phyloP scores from a whole-genome alignment of 805 yeast species.

The Saturnispora diversa region DNA sequence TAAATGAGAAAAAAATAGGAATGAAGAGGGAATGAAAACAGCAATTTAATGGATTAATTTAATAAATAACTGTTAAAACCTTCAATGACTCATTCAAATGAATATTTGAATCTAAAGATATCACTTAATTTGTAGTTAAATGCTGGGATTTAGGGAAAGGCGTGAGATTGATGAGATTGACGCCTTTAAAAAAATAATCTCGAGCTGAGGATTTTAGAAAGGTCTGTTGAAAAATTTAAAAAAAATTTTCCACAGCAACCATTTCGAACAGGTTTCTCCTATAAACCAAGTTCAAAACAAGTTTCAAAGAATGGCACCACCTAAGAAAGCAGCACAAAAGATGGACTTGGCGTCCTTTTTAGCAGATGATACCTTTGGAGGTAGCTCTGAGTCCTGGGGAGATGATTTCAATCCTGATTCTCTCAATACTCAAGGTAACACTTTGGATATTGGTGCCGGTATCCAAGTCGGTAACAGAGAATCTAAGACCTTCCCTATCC shows the following conservation, averaged over 20 bases:
- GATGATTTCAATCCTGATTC: slow-evolving; percentile 60
- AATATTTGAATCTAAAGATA: not conserved
- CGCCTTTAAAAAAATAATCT: too few species aligned
- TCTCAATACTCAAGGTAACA: slow-evolving; percentile 10
- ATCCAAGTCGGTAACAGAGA: slow-evolving; percentile 12
- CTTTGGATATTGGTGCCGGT: slow-evolving; percentile 8
- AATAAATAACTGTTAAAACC: not conserved
- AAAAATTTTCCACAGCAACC: not conserved
- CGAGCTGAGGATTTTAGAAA: too few species aligned
- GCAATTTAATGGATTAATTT: too few species aligned
- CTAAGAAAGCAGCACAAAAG: slow-evolving; percentile 43
- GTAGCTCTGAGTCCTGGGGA: slow-evolving; percentile 62
- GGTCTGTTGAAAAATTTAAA: not conserved
- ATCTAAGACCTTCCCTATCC: slow-evolving; percentile 43
- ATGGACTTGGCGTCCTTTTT: slow-evolving; percentile 86
- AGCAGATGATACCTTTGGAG: slow-evolving; percentile 64
- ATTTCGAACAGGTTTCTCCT: too few species aligned
- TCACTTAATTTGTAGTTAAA: not conserved
- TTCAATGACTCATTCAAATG: not conserved
- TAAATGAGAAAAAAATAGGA: not conserved
- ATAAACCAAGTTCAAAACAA: too few species aligned
- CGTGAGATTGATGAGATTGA: not conserved
- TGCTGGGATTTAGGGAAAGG: not conserved
- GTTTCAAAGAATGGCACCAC: slow-evolving; percentile 43
- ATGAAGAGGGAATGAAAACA: not conserved